Base-by-base conservation (phyloP, 352 stramenopile species). In the Thalassiosira exigua region DNA sequence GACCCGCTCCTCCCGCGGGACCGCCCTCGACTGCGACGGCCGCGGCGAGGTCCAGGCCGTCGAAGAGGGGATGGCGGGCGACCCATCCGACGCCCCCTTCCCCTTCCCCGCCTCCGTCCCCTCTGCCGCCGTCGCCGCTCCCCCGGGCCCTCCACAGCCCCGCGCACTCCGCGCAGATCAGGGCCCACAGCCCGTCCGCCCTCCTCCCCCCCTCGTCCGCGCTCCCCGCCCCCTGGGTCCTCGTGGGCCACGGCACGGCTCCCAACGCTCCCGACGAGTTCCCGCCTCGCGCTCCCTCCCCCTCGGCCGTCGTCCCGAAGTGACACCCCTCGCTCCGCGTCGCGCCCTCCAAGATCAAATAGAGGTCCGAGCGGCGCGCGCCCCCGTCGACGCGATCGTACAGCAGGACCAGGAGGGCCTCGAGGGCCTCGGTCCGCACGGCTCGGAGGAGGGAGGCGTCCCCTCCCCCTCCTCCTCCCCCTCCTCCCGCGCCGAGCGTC, bases 381-480 rank as follows among this genome's bases (percentile, higher is more conserved):
- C 82, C 85, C 9, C 75, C 76, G 4, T 88, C 69, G 19, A 91
- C 76, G 29, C 81, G 65, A 66, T 88, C 61, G 41, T 91, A 91
- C 4, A 88, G 41, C 11, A 89, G 53, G 3, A 84, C 62, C n/a
- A 88, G 54, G 7, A 91, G 57, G 12, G 70, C 71, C 46, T 91
- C 85, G n/a, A 81, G 33, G 21, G 85, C 75, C 69, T 84, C 77
- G 14, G 48, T 62, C 27, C 79, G 58, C 44, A 80, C 59, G 17
- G 56, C 72, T n/a, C n/a, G n/a, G 1, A 68, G 19, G 0, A 68
- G 27, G 7, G n/a, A 19, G 22, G 68, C 46, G 36, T 52, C 14
- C 26, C 27, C 29, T 30, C 33, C 41, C 21, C 61, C 52, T 9
- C 27, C n/a, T 58, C 44, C 9, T 14, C 53, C 53, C 42, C 7